Base-by-base conservation (phyloP, 257 asterid species). In the Nicotiana sylvestris region DNA sequence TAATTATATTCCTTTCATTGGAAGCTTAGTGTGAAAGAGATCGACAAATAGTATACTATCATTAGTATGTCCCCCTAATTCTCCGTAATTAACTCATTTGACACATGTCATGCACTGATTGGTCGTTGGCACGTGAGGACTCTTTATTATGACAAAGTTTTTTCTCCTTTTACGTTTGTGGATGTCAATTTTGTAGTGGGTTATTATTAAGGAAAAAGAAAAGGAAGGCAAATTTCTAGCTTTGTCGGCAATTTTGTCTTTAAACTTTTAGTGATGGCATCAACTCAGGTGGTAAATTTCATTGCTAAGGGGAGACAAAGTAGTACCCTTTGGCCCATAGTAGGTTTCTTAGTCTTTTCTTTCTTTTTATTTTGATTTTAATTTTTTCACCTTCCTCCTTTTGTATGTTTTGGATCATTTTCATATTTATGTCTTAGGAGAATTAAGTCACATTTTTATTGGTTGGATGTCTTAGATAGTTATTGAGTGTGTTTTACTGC, bases 241-340 rank as follows among this genome's bases (percentile, higher is more conserved):
- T 81, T 83, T 86, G 92, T 88, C 88, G 91, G 87, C 81, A 74
- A 80, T 66, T 87, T 65, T 80, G 79, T 56, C 64, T 87, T 69
- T 61, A 61, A 67, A 81, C 67, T 37, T 77, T 83, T 85, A 80
- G 78, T 81, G 78, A 85, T 80, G 84, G 87, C 85, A 91, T 89
- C 91, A 88, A 90, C 90, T 88, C 92, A 91, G 96, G 92, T 88
- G 62, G 87, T 70, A 77, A 85, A 86, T 76, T 46, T 72, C 83
- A 16, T 51, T 78, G 27, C 33, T 5, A 81, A 78, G 35, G 77
- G 87, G 87, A 60, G 83, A 84, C 90, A 86, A 58, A 46, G 72
- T 66, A 70, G 68, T 80, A 32, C 30, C 35, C 66, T 80, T 57
- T 72, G 81, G 84, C 61, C 80, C 82, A 57, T 79, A 30, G 18